A percentile compares a stretch with the other conserved stretches of the same genome.
Evolutionary conservation across 2,329 filamentous ascomycete species (phyloP).

Genomic region (Alternaria hordeiaustralica): DNA sequence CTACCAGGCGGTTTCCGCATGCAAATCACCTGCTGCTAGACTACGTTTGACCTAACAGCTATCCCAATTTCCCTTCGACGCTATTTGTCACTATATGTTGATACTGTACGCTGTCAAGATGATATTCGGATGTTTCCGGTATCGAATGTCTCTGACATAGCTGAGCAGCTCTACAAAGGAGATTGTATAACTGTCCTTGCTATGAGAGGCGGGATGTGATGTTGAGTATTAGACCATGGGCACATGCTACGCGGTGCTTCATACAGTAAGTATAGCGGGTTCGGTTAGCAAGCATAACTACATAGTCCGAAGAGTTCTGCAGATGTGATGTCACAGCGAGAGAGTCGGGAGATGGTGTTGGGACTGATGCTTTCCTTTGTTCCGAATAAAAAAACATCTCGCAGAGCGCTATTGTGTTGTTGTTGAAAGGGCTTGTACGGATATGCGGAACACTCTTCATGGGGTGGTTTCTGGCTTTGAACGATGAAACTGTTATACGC

Average conservation of each 20-base stretch:
- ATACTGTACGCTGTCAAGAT: background rate
- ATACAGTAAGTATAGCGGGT: background rate
- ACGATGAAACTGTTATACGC: background rate
- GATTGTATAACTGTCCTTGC: background rate
- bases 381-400: conserved; percentile 5
- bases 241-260: background rate
- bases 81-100: background rate
- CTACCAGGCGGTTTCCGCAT: background rate
- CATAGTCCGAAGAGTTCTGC: background rate
- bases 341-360: background rate
- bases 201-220: background rate
- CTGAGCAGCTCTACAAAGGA: background rate
- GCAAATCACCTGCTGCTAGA: background rate
- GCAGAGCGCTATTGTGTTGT: background rate
- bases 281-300: background rate
- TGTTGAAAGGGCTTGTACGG: background rate
- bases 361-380: conserved; percentile 1
- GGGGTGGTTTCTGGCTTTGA: background rate
- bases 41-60: background rate
- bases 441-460: background rate
- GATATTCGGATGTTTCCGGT: background rate
- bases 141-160: background rate
- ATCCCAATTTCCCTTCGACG: background rate
- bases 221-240: background rate
- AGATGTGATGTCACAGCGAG: background rate